phyloP scores from a whole-genome alignment of 208 protist species.

The Phytomonas francai region DNA sequence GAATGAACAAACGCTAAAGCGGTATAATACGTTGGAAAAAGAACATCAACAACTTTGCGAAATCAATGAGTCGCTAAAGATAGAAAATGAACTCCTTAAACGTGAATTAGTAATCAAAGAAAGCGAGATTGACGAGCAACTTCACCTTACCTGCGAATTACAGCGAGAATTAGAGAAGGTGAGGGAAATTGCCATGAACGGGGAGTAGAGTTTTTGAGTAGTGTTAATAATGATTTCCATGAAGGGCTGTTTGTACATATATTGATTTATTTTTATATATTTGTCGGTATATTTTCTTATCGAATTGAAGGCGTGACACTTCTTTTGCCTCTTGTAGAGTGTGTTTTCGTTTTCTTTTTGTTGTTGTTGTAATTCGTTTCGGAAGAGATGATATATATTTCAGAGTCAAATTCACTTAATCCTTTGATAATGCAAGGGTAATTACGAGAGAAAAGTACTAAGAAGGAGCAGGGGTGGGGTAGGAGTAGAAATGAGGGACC shows the following conservation, averaged over 20 bases:
- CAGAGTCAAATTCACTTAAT: background rate
- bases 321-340: background rate
- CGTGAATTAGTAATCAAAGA: constrained; percentile 17
- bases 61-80: constrained; percentile 19
- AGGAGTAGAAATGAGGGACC: background rate
- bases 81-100: constrained; percentile 32
- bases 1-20: constrained; percentile 28
- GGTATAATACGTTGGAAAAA: constrained; percentile 41
- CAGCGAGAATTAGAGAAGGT: constrained; percentile 20
- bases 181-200: background rate
- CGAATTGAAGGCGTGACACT: background rate
- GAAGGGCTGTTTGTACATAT: background rate
- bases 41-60: constrained; percentile 27
- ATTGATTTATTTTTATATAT: background rate
- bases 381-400: background rate
- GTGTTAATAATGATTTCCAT: background rate
- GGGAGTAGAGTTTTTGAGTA: background rate
- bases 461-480: too few relatives aligned
- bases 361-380: background rate
- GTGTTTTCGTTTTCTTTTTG: background rate
- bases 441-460: background rate
- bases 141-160: constrained; percentile 39
- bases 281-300: background rate
- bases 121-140: constrained; percentile 33
- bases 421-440: background rate